These are phyloP conservation scores for Parmelia sp. DNA, from an alignment of 495 filamentous ascomycete species.

Conservation along the genomic window DNA sequence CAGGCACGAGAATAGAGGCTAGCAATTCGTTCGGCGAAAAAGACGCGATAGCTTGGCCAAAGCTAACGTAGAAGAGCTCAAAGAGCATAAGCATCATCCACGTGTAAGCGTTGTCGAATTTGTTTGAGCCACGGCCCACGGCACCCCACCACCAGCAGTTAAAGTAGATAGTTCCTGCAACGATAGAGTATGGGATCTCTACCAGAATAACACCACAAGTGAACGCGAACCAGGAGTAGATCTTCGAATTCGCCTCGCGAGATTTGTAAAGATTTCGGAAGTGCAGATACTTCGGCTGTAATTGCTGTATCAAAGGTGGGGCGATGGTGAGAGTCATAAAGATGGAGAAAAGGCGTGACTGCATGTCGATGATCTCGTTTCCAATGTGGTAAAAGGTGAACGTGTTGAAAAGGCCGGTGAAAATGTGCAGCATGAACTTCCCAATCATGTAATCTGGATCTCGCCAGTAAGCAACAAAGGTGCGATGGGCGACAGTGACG, in stretches of 20 bases:
- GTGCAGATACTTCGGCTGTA: slow-evolving; percentile 45
- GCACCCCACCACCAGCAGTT: slow-evolving; percentile 53
- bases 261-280: slow-evolving; percentile 41
- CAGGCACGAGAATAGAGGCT: slow-evolving; percentile 64
- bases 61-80: slow-evolving; percentile 65
- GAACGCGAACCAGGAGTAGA: slow-evolving; percentile 49
- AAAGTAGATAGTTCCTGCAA: slow-evolving; percentile 39
- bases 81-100: slow-evolving; percentile 61
- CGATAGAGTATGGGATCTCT: slow-evolving; percentile 47
- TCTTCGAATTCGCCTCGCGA: slow-evolving; percentile 46
- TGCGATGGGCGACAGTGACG: slow-evolving; percentile 42
- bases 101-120: slow-evolving; percentile 49
- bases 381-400: slow-evolving; percentile 59
- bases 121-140: slow-evolving; percentile 36
- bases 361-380: slow-evolving; percentile 53
- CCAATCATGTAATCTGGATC: slow-evolving; percentile 54
- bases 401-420: slow-evolving; percentile 55
- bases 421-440: slow-evolving; percentile 54
- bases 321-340: slow-evolving; percentile 67
- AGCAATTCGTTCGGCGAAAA: slow-evolving; percentile 67
- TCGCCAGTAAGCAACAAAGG: slow-evolving; percentile 55
- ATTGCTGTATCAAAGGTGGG: slow-evolving; percentile 56
- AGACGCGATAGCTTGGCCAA: slow-evolving; percentile 71
- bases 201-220: slow-evolving; percentile 43
- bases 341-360: slow-evolving; percentile 59